Base-by-base conservation (phyloP, 495 filamentous ascomycete species). In the Darksidea phi region DNA sequence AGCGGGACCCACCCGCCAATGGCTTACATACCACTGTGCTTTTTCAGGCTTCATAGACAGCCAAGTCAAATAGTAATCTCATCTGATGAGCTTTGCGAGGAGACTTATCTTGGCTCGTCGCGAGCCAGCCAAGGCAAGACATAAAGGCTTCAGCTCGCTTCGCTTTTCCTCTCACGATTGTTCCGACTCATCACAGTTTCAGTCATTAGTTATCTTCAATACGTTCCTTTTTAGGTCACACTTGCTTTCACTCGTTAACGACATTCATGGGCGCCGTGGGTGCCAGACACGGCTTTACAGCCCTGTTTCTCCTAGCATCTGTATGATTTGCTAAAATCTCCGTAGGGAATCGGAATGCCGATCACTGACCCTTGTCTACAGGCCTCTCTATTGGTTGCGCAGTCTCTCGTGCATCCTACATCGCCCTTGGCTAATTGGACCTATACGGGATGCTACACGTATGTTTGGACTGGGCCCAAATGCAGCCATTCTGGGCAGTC, bases 361-460 rank as follows among this genome's bases (percentile, higher is more conserved):
- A 45, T 51, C 21, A 49, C 56, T 66, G 25, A 65, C 32, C 17
- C 12, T 6, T 42, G 43, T 23, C 8, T 28, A 37, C 54, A 64
- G 61, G 21, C 32, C 18, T 20, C 36, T 7, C 13, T 54, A 38
- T 48, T 41, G 4, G 36, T 23, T 48, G 48, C 61, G 28, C 63
- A 45, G 25, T 24, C 8, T 53, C 52, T 61, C 17, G 37, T 48
- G n/a, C 20, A 50, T 17, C 57, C 62, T 5, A 49, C 28, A 12
- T 43, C 52, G 0, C 59, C 64, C 2, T 25, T 57, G 1, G 24
- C 58, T 23, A 47, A 59, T 41, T 67, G 59, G 64, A 55, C 26
- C 10, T 67, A 57, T 45, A 26, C 42, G 12, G 64, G 64, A 21
- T 67, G 58, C 26, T 67, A 62, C 48, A 63, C 38, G 64, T 67